Evolutionary conservation across 257 asterid species (phyloP).

Genomic region (Solanum sitiens): DNA sequence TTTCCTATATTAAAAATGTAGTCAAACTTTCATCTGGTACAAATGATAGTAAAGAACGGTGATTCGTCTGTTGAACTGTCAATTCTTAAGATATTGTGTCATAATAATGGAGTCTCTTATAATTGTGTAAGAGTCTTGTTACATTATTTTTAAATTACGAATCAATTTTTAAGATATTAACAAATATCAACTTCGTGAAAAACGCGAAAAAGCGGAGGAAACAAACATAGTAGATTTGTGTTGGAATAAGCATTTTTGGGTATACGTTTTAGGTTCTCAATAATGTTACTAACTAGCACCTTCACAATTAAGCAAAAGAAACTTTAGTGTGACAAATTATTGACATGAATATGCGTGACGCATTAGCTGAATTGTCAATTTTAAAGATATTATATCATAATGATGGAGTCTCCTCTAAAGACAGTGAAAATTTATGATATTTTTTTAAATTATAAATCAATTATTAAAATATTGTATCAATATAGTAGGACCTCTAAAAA

Average conservation of each 20-base stretch:
- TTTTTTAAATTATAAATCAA: not conserved
- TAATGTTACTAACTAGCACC: not conserved
- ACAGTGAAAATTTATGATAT: rapidly evolving
- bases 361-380: not conserved
- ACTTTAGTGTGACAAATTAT: not conserved
- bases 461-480: not conserved
- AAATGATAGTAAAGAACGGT: not conserved
- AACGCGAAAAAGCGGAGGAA: not conserved
- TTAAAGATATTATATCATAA: not conserved
- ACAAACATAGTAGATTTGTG: not conserved
- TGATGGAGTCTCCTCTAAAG: rapidly evolving
- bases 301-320: not conserved
- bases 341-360: not conserved
- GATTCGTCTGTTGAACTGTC: not conserved
- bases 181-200: not conserved
- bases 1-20: not conserved
- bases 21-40: not conserved
- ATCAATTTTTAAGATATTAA: not conserved
- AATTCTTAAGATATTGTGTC: not conserved
- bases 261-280: not conserved
- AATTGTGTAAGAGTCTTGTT: not conserved
- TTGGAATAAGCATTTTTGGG: not conserved
- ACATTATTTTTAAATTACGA: not conserved
- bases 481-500: not conserved
- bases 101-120: not conserved